phyloP scores from a whole-genome alignment of 345 rosid genomes.

The Kandelia obovata region DNA sequence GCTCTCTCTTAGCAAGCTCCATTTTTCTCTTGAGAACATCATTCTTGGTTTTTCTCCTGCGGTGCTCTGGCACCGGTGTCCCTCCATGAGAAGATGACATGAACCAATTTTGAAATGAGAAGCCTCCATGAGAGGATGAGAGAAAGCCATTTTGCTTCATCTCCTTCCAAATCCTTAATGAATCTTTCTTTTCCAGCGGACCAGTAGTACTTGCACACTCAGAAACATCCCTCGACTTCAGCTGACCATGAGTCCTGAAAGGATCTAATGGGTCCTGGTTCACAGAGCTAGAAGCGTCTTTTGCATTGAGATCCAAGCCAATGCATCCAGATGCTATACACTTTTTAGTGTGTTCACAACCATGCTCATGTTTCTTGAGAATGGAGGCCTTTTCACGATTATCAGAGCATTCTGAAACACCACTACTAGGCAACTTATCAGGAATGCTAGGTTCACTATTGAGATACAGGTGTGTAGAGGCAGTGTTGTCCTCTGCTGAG shows the following conservation, averaged over 20 bases:
- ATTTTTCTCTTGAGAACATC: slow-evolving; percentile 55
- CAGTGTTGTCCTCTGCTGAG: slow-evolving; percentile 11
- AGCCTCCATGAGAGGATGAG: slow-evolving; percentile 64
- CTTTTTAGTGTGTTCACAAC: slow-evolving; percentile 20
- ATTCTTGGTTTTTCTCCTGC: slow-evolving; percentile 53
- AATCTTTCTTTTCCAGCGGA: slow-evolving; percentile 48
- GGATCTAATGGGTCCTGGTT: slow-evolving; percentile 35
- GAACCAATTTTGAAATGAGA: slow-evolving; percentile 37
- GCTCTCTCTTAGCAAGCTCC: slow-evolving; percentile 72
- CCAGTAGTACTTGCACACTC: slow-evolving; percentile 71
- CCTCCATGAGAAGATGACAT: slow-evolving; percentile 50
- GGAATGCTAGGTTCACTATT: slow-evolving; percentile 28
- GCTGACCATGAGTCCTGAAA: slow-evolving; percentile 27
- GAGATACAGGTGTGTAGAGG: slow-evolving; percentile 36
- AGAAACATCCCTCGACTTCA: slow-evolving; percentile 43
- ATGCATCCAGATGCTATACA: slow-evolving; percentile 28
- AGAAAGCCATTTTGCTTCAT: slow-evolving; percentile 92
- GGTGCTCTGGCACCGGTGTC: slow-evolving; percentile 61
- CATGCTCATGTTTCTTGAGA: slow-evolving; percentile 18
- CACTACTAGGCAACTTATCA: slow-evolving; percentile 11
- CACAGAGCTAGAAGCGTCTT: slow-evolving; percentile 50
- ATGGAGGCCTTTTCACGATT: slow-evolving; percentile 20
- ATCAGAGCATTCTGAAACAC: slow-evolving; percentile 20
- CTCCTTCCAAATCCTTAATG: slow-evolving; percentile 68
- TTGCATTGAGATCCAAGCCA: slow-evolving; percentile 52